These are phyloP conservation scores for Mrakia blollopis DNA, from an alignment of 768 basidiomycete species.

Conservation along the genomic window DNA sequence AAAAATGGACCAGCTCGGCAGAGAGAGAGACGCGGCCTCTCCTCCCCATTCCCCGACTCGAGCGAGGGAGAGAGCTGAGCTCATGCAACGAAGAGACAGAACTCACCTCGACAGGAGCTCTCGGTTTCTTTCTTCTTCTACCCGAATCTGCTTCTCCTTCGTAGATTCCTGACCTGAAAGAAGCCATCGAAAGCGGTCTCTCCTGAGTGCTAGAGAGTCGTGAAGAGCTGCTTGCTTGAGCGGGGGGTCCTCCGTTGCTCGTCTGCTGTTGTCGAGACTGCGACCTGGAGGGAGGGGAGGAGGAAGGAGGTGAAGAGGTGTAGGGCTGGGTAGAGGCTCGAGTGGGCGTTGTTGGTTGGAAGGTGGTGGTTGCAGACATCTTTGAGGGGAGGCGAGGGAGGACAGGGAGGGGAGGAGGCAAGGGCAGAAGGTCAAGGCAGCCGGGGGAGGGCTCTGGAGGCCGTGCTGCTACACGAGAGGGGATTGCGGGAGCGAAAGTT, in stretches of 20 bases:
- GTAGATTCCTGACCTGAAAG: conserved; percentile 6
- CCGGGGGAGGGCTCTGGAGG: background rate
- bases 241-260: background rate
- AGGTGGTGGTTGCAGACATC: background rate
- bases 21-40: too few species aligned
- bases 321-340: background rate
- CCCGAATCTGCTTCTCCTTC: background rate
- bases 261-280: too few species aligned
- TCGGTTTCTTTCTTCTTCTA: conserved; percentile 15
- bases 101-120: conserved; percentile 9
- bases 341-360: background rate
- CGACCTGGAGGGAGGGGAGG: background rate
- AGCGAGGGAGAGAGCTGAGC: conserved; percentile 5
- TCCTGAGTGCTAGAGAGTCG: background rate
- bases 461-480: background rate
- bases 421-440: background rate
- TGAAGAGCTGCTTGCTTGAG: background rate
- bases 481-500: background rate
- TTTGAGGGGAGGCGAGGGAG: background rate
- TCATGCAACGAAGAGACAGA: background rate
- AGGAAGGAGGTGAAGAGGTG: background rate
- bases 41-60: too few species aligned
- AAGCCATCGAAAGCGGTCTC: conserved; percentile 14
- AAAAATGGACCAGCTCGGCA: too few species aligned
- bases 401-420: background rate